Percentiles rank a stretch among this genome's conserved stretches.
phyloP scores from a whole-genome alignment of 2,329 filamentous ascomycete species.

The Cercospora sesami region DNA sequence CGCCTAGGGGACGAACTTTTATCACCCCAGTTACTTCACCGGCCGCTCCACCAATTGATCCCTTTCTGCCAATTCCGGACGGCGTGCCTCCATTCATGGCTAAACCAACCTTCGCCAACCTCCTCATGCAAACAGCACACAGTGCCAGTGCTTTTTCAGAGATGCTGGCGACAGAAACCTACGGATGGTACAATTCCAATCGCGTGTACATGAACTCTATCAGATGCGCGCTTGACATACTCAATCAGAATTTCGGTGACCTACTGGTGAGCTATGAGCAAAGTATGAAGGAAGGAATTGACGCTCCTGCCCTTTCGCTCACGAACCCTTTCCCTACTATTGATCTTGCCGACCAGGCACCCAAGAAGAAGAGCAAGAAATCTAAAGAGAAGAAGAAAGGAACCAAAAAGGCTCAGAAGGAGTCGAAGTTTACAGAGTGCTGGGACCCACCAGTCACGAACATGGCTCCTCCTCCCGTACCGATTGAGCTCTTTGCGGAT shows the following conservation, averaged over 20 bases:
- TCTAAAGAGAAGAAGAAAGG: neutral
- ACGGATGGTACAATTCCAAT: neutral
- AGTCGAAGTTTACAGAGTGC: neutral
- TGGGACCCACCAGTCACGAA: neutral
- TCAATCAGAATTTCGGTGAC: neutral
- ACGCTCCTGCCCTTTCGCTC: neutral
- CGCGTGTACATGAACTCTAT: neutral
- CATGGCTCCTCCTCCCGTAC: neutral
- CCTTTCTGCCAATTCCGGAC: neutral
- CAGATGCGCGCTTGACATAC: neutral
- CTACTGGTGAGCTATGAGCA: neutral
- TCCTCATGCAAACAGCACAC: neutral
- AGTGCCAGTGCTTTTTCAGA: neutral
- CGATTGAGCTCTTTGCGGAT: neutral
- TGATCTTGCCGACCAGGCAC: neutral
- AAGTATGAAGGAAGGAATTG: neutral
- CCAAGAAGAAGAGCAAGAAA: neutral
- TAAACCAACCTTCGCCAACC: neutral
- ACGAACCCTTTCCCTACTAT: neutral
- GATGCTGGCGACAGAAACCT: neutral
- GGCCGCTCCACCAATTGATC: neutral
- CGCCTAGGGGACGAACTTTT: neutral
- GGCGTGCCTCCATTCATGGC: neutral
- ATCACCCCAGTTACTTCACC: neutral
- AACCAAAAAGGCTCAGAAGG: neutral